Evolutionary conservation across 805 yeast genomes (phyloP).

Genomic region (Candida namnaoensis): DNA sequence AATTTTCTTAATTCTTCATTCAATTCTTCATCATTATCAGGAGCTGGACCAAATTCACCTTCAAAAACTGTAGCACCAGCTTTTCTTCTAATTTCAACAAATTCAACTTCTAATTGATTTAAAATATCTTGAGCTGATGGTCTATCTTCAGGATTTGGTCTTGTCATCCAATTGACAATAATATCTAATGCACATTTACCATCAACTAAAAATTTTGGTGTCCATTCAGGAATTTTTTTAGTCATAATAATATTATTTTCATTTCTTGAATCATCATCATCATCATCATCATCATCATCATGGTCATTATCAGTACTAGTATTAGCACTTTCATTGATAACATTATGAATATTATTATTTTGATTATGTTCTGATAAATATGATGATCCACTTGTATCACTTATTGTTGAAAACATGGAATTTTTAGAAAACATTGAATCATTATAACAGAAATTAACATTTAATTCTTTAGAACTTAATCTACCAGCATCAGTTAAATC

Average conservation of each 20-base stretch:
- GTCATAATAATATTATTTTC: slow-evolving; percentile 4
- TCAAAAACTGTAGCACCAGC: slow-evolving; percentile 94
- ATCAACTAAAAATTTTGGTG: slow-evolving; percentile 76
- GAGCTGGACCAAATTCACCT: slow-evolving; percentile 88
- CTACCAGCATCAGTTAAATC: slow-evolving; percentile 93
- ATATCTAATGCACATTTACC: slow-evolving; percentile 66
- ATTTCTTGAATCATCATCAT: not conserved
- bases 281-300: no score
- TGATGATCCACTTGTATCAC: slow-evolving; percentile 6
- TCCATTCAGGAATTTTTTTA: slow-evolving; percentile 64
- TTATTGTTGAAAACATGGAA: slow-evolving; percentile 7
- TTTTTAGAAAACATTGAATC: slow-evolving; percentile 7
- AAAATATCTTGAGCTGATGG: slow-evolving; percentile 77
- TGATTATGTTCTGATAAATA: slow-evolving; percentile 14
- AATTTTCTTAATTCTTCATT: slow-evolving; percentile 9
- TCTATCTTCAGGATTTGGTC: slow-evolving; percentile 70
- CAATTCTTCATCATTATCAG: slow-evolving; percentile 30
- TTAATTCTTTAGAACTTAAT: slow-evolving; percentile 62
- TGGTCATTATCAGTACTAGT: no score
- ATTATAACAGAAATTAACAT: slow-evolving; percentile 14
- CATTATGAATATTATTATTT: slow-evolving; percentile 13
- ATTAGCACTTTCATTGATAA: no score
- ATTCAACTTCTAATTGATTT: slow-evolving; percentile 59
- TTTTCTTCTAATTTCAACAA: slow-evolving; percentile 72
- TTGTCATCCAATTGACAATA: slow-evolving; percentile 81